Percentiles rank a stretch among this genome's conserved stretches.
Evolutionary conservation across 257 asterid species (phyloP).

Genomic region (Solanum chaucha): DNA sequence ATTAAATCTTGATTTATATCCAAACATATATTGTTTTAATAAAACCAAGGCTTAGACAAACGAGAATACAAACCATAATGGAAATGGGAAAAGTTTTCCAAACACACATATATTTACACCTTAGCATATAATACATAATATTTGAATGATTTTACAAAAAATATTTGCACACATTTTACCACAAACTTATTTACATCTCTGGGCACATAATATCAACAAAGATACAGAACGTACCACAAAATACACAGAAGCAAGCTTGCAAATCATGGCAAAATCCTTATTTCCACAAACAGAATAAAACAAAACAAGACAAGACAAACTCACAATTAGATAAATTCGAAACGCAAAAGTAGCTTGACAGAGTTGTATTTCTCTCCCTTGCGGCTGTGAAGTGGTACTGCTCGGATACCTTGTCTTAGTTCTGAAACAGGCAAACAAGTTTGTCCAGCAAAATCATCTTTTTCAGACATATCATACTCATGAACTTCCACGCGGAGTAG

Average conservation of each 20-base stretch:
- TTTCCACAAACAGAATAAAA: not conserved
- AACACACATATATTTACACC: not conserved
- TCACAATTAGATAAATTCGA: constrained; percentile 40
- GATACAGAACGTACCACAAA: not conserved
- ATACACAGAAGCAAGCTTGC: not conserved
- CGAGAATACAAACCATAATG: not conserved
- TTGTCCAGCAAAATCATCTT: constrained; percentile 81
- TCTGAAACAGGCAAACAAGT: constrained; percentile 63
- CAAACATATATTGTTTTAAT: not conserved
- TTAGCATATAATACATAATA: not conserved
- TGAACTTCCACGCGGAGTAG: constrained; percentile 71
- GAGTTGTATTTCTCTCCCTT: constrained; percentile 51
- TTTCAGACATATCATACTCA: constrained; percentile 75
- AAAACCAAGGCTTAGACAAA: not conserved
- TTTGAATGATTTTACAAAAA: not conserved
- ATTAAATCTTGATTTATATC: not conserved
- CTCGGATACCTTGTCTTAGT: constrained; percentile 64
- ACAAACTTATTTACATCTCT: not conserved
- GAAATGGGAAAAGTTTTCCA: not conserved
- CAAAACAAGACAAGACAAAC: not conserved
- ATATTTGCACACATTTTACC: not conserved
- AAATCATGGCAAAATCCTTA: not conserved
- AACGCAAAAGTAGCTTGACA: constrained; percentile 75
- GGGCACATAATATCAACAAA: not conserved
- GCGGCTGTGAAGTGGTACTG: constrained; percentile 51